Percentiles rank a stretch among this genome's conserved stretches.
Conservation (phyloP, 2,329 filamentous ascomycete genomes). For the Neofusicoccum ribis region DNA sequence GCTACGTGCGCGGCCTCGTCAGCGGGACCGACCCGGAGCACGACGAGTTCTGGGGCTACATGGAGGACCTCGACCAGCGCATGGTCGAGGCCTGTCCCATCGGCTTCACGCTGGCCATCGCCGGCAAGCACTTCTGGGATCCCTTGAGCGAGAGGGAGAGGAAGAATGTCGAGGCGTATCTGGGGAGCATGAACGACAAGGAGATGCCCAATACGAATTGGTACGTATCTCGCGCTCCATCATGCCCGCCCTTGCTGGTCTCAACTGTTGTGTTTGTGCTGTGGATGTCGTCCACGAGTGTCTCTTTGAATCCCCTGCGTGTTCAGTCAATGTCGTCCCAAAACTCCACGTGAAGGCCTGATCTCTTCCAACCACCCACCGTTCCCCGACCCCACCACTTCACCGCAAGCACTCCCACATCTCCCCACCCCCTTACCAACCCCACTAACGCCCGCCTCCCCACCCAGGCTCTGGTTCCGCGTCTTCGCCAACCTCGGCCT, state of each 20-base stretch:
- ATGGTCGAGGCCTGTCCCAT: conserved; percentile 86
- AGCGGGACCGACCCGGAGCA: conserved; percentile 69
- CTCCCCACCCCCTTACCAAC: conserved; percentile 46
- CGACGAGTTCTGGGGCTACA: conserved; percentile 75
- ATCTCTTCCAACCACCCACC: no score
- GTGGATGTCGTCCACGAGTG: no score
- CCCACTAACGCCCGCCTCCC: conserved; percentile 55
- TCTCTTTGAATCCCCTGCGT: no score
- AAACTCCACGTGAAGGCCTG: no score
- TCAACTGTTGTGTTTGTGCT: no score
- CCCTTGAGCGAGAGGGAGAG: conserved; percentile 63
- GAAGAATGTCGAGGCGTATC: conserved; percentile 68
- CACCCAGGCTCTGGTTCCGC: conserved; percentile 67
- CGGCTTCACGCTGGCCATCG: conserved; percentile 72
- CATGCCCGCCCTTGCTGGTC: neutral
- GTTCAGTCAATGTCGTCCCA: no score
- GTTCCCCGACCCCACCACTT: no score
- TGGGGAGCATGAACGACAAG: conserved; percentile 77
- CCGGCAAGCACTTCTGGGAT: conserved; percentile 64
- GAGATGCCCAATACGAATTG: conserved; percentile 69
- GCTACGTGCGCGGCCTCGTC: conserved; percentile 70
- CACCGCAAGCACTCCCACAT: neutral
- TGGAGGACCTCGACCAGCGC: conserved; percentile 73
- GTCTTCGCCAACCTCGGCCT: conserved; percentile 80
- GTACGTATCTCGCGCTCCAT: conserved; percentile 33